A percentile compares a stretch with the other conserved stretches of the same genome.
Evolutionary conservation across 2,329 filamentous ascomycete species (phyloP).

Genomic region (Aspergillus pseudoglaucus): DNA sequence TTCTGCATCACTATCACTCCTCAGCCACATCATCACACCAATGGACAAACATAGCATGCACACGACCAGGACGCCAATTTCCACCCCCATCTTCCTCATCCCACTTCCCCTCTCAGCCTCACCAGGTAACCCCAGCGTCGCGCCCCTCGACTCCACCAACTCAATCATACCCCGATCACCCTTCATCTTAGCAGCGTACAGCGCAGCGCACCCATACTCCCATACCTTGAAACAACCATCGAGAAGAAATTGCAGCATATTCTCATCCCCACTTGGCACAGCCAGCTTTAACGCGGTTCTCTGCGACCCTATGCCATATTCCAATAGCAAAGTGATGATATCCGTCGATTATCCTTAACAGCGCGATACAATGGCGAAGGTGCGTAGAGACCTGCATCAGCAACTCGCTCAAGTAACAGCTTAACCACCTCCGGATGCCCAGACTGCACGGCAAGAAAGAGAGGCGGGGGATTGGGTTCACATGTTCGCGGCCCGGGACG

Average conservation of each 20-base stretch:
- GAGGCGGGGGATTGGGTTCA: background rate
- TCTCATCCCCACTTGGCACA: background rate
- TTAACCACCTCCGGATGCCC: background rate
- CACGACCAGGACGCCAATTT: background rate
- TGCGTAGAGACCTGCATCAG: background rate
- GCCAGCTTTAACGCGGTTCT: background rate
- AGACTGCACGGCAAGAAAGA: background rate
- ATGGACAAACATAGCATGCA: constrained; percentile 3
- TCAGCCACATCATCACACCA: constrained; percentile 1
- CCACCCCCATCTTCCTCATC: background rate
- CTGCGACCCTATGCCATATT: background rate
- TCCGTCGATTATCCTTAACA: background rate
- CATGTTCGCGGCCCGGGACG: background rate
- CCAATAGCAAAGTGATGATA: background rate
- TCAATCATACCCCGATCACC: background rate
- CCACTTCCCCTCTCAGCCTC: background rate
- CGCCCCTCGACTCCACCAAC: background rate
- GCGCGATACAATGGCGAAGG: background rate
- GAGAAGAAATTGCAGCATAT: background rate
- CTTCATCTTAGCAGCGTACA: background rate
- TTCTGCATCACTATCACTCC: no score
- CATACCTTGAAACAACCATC: background rate
- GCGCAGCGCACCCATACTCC: background rate
- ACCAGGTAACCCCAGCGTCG: background rate
- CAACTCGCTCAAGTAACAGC: background rate